These are phyloP conservation scores for Colletotrichum siamense DNA, from an alignment of 2,329 filamentous ascomycete species.

Conservation along the genomic window DNA sequence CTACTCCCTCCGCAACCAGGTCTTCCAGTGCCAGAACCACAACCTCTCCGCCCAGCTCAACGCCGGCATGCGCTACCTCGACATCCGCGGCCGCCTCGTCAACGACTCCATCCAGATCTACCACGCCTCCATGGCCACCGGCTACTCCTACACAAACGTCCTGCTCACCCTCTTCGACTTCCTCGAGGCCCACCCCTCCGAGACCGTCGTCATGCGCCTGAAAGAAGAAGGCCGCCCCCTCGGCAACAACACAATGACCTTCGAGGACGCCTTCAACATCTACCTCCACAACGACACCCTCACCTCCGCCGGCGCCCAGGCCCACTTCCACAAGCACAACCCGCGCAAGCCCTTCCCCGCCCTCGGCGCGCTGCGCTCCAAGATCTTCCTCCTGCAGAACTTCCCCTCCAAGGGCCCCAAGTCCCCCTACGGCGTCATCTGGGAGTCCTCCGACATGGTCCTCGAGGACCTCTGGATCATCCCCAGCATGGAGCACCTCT, in stretches of 20 bases:
- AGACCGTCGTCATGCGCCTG: conserved; percentile 55
- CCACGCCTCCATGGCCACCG: conserved; percentile 50
- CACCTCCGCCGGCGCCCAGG: conserved; percentile 38
- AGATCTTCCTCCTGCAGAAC: conserved; percentile 53
- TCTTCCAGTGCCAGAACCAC: conserved; percentile 53
- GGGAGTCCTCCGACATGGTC: conserved; percentile 48
- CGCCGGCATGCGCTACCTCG: conserved; percentile 54
- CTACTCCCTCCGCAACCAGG: conserved; percentile 39
- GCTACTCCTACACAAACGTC: conserved; percentile 48
- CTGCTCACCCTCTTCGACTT: conserved; percentile 50
- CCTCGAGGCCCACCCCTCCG: conserved; percentile 47
- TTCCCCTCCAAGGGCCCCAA: conserved; percentile 36
- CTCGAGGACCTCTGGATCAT: conserved; percentile 56
- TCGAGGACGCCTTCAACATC: conserved; percentile 49
- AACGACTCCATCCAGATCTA: conserved; percentile 51
- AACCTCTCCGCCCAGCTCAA: conserved; percentile 48
- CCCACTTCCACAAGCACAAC: conserved; percentile 42
- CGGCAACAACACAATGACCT: conserved; percentile 41
- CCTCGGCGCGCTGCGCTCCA: conserved; percentile 49
- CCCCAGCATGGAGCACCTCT: conserved; percentile 44
- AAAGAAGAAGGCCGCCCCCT: conserved; percentile 51
- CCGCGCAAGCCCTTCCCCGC: conserved; percentile 41
- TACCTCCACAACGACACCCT: conserved; percentile 39
- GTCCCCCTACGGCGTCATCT: conserved; percentile 46
- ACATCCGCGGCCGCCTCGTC: conserved; percentile 51